phyloP scores from a whole-genome alignment of 2,329 filamentous ascomycete species.

The Xylariomycetidae sp. region DNA sequence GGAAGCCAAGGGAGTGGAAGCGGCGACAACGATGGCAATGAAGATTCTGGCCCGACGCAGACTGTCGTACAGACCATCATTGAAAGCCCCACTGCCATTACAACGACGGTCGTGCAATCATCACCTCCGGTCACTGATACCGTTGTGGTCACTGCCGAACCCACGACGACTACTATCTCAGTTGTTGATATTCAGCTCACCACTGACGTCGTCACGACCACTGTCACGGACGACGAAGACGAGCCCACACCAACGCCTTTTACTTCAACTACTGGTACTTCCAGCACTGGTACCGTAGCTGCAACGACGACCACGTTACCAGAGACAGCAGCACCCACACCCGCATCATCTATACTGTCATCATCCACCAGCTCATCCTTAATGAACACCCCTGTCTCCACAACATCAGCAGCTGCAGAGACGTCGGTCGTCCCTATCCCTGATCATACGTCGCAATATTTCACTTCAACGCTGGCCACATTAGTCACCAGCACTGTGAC shows the following conservation, averaged over 20 bases:
- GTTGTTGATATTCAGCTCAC: conserved; percentile 24
- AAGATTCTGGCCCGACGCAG: conserved; percentile 9
- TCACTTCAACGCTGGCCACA: too few relatives aligned
- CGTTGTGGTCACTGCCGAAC: conserved; percentile 19
- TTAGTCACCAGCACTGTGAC: too few relatives aligned
- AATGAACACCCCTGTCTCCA: conserved; percentile 9
- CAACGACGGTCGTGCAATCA: conserved; percentile 22
- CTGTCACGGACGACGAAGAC: conserved; percentile 18
- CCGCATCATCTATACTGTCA: conserved; percentile 2
- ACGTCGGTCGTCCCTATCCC: conserved; percentile 9
- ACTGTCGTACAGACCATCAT: too few relatives aligned
- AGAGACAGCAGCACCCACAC: conserved; percentile 1
- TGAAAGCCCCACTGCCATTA: too few relatives aligned
- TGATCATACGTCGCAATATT: too few relatives aligned
- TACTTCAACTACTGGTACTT: conserved; percentile 3
- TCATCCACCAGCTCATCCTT: conserved; percentile 4
- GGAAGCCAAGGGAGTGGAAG: conserved; percentile 25
- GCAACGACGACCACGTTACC: neutral
- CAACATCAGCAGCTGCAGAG: conserved; percentile 6
- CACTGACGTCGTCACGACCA: conserved; percentile 14
- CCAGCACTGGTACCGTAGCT: conserved; percentile 1
- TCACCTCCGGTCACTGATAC: conserved; percentile 26
- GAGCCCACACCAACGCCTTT: conserved; percentile 8
- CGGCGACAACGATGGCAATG: conserved; percentile 4
- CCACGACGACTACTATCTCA: conserved; percentile 20